Conservation (phyloP, 176 grass and related monocot genomes). For the Musa itinerans region DNA sequence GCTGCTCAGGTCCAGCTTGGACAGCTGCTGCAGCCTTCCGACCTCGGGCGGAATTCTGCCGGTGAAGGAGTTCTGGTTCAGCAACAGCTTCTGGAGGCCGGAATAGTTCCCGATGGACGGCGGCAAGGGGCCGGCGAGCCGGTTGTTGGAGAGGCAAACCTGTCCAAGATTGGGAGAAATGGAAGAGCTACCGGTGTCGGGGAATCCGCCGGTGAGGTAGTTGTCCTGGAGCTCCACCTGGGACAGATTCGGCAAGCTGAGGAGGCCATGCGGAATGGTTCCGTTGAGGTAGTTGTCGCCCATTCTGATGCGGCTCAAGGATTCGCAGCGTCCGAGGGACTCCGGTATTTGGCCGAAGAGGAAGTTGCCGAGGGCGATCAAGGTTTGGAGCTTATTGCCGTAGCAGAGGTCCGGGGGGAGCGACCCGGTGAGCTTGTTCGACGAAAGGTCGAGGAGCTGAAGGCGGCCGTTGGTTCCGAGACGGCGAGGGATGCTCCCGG, state of each 20-base stretch:
- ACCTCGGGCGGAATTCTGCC: conserved; percentile 60
- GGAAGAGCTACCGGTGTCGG: conserved; percentile 22
- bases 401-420: conserved; percentile 67
- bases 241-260: conserved; percentile 61
- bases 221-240: conserved; percentile 97
- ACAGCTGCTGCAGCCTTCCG: conserved; percentile 62
- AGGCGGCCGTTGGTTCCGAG: conserved; percentile 61
- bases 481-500: conserved; percentile 53
- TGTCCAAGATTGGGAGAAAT: conserved; percentile 42
- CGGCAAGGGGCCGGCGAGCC: conserved; percentile 60
- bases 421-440: conserved; percentile 74
- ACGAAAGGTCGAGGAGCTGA: conserved; percentile 84
- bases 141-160: conserved; percentile 84
- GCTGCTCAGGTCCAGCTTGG: conserved; percentile 69
- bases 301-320: conserved; percentile 40
- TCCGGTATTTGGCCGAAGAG: conserved; percentile 77
- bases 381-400: conserved; percentile 63
- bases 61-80: conserved; percentile 70
- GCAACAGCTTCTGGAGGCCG: conserved; percentile 63
- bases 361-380: conserved; percentile 80
- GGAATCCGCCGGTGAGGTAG: conserved; percentile 66
- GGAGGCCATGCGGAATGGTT: conserved; percentile 62
- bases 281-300: conserved; percentile 93
- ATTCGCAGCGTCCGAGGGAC: conserved; percentile 31
- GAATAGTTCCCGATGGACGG: conserved; percentile 66